Evolutionary conservation across 2,329 filamentous ascomycete genomes (phyloP), one percentile per base, ranked within the genome.

Genomic region (Neofusicoccum umdonicola): DNA sequence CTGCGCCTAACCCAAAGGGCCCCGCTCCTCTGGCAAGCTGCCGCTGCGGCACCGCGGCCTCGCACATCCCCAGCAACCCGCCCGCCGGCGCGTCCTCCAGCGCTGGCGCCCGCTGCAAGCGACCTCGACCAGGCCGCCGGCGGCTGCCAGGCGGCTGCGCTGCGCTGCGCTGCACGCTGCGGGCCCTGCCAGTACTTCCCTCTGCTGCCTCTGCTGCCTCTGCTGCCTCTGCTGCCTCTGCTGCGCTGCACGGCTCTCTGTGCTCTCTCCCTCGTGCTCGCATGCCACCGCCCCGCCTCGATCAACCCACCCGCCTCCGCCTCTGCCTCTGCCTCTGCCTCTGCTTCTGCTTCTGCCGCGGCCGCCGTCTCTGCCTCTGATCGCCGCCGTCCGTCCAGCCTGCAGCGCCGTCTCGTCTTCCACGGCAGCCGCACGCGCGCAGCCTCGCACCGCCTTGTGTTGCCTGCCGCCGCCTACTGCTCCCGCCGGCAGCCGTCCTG

Each of bases 371-470:
- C 27, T 6, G 4, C 27, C 27, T 31, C 27, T 37, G 31, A 54
- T 54, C 50, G 50, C 50, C 45, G 45, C 45, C 45, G 42, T 45
- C 42, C n/a, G 17, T 48, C 19, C 27, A 31, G 27, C 17, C 13
- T 19, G 22, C 4, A 48, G 50, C 50, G 39, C 50, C 35, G 13
- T 39, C 52, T 56, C 52, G 17, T 45, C 54, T 45, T 58, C 54
- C 39, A 58, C 54, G 39, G 54, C 54, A 58, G 13, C 39, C 54
- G 54, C 54, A 58, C 50, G 17, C 50, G 35, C 50, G 50, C 37
- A 56, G 35, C 41, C 39, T 42, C 54, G n/a, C 54, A 57, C 52
- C 22, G 54, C 54, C 41, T 44, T 34, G 54, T 42, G 19, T 8
- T 39, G 37, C 17, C 15, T 22, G 17, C 19, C 6, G 3, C n/a